A percentile compares a stretch with the other conserved stretches of the same genome.
phyloP scores from a whole-genome alignment of 805 yeast species.

The Millerozyma acaciae region DNA sequence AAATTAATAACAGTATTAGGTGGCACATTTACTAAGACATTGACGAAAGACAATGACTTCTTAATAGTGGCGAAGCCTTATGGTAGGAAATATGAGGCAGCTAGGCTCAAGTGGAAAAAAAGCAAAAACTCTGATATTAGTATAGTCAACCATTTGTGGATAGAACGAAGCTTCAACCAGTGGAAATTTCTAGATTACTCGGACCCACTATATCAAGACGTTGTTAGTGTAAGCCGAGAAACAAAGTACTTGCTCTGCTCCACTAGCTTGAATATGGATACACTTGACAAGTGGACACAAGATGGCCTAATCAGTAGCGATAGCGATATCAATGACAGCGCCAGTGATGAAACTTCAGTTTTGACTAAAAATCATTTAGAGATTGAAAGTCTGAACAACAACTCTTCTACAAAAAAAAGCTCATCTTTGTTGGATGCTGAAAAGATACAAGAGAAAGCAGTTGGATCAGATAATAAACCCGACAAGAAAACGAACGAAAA shows the following conservation, averaged over 20 bases:
- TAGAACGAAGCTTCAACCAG: constrained; percentile 67
- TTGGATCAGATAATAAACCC: constrained; percentile 12
- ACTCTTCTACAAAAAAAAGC: too few species aligned
- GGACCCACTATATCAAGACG: constrained; percentile 44
- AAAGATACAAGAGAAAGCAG: constrained; percentile 9
- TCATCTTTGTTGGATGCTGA: background rate
- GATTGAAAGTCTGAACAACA: background rate
- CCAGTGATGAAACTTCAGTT: constrained; percentile 21
- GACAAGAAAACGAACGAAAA: background rate
- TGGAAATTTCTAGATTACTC: constrained; percentile 54
- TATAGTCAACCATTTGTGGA: constrained; percentile 79
- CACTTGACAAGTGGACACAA: constrained; percentile 35
- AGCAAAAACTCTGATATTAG: constrained; percentile 31
- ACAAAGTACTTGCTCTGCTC: constrained; percentile 51
- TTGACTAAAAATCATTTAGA: constrained; percentile 7
- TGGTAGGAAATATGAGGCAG: constrained; percentile 78
- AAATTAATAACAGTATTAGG: constrained; percentile 65
- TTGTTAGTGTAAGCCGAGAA: constrained; percentile 38
- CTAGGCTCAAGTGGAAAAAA: constrained; percentile 53
- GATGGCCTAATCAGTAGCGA: constrained; percentile 11
- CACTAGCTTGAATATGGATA: constrained; percentile 41
- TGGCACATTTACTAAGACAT: constrained; percentile 66
- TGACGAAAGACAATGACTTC: constrained; percentile 65
- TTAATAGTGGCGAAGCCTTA: constrained; percentile 61
- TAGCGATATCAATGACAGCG: constrained; percentile 25